phyloP scores from a whole-genome alignment of 1,139 yeast genomes.

The Blastobotrys niveus region DNA sequence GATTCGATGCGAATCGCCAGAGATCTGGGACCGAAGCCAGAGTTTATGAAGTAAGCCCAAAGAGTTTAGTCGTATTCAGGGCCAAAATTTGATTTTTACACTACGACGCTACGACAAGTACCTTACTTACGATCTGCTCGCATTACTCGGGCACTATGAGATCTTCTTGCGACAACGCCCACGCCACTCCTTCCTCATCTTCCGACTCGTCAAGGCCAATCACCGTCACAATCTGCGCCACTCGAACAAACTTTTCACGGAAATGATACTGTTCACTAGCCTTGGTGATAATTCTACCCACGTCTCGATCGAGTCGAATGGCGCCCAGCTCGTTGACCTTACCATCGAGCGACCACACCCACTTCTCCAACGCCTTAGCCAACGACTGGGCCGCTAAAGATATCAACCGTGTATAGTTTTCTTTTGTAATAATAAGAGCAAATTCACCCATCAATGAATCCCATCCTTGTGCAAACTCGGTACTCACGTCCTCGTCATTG shows the following conservation, averaged over 20 bases:
- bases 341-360: conserved; percentile 58
- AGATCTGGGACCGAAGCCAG: conserved; percentile 25
- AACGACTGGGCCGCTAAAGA: conserved; percentile 47
- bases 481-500: conserved; percentile 31
- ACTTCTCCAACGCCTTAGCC: conserved; percentile 55
- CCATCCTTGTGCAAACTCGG: conserved; percentile 46
- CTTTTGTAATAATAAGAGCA: conserved; percentile 49
- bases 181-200: conserved; percentile 54
- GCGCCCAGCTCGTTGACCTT: conserved; percentile 80
- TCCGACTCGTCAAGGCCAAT: conserved; percentile 84
- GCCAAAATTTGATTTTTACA: background rate
- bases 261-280: conserved; percentile 48
- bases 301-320: conserved; percentile 74
- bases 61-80: background rate
- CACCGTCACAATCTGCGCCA: conserved; percentile 76
- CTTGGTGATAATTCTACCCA: conserved; percentile 56
- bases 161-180: conserved; percentile 79
- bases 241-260: conserved; percentile 70
- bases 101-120: background rate
- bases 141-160: conserved; percentile 42
- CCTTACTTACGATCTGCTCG: background rate
- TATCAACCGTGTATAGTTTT: conserved; percentile 47
- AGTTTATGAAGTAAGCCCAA: conserved; percentile 1
- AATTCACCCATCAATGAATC: conserved; percentile 59
- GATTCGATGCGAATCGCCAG: conserved; percentile 37